Percentiles rank a stretch among this genome's conserved stretches.
Evolutionary conservation across 495 filamentous ascomycete genomes (phyloP).

Genomic region (Annulohypoxylon nitens): DNA sequence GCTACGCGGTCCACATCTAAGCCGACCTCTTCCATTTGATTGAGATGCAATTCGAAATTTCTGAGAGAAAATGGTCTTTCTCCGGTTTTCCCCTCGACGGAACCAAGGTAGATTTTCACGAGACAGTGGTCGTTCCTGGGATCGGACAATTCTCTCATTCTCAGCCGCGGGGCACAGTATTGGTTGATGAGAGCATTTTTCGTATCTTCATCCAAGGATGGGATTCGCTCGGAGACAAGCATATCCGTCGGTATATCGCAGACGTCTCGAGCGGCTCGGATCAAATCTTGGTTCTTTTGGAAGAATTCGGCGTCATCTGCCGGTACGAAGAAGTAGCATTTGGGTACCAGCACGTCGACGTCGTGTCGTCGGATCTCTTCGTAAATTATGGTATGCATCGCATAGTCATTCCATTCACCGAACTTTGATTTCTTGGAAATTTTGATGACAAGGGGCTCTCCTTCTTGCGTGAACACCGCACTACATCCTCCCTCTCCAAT

Average conservation of each 20-base stretch:
- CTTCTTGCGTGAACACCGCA: constrained; percentile 6
- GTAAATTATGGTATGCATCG: constrained; percentile 14
- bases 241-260: constrained; percentile 10
- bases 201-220: not conserved
- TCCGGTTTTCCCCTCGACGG: constrained; percentile 23
- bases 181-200: constrained; percentile 43
- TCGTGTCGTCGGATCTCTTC: not conserved
- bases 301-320: not conserved
- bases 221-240: constrained; percentile 11
- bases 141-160: constrained; percentile 21
- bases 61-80: constrained; percentile 30
- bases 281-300: not conserved
- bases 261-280: not conserved
- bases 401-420: constrained; percentile 16
- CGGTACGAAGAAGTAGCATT: constrained; percentile 12
- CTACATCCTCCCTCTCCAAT: constrained; percentile 16
- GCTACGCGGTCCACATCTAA: constrained; percentile 21
- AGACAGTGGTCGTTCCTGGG: constrained; percentile 48
- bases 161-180: constrained; percentile 41
- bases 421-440: constrained; percentile 1
- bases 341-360: not conserved
- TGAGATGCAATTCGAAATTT: constrained; percentile 39
- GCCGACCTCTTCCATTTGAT: constrained; percentile 34
- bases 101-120: constrained; percentile 48
- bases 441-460: not conserved